These are phyloP conservation scores for Aureobasidium musti DNA, from an alignment of 2,329 filamentous ascomycete species.

Conservation along the genomic window DNA sequence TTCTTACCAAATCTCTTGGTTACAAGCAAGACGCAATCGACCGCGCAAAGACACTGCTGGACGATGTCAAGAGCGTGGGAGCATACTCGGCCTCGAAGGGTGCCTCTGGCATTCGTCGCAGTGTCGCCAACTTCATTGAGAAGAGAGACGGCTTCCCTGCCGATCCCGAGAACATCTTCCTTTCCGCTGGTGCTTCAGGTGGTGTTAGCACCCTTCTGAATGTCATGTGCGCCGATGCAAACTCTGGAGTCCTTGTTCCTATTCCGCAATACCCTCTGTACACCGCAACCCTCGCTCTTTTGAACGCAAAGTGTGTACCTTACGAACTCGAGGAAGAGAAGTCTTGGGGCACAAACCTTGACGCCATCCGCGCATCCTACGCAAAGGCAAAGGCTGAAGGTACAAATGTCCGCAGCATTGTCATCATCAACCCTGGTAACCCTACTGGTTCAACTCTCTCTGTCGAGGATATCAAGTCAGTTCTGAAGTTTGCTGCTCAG, in stretches of 20 bases:
- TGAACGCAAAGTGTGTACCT: slow-evolving; percentile 84
- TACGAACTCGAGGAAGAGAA: slow-evolving; percentile 89
- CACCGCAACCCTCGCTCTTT: slow-evolving; percentile 83
- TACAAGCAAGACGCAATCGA: slow-evolving; percentile 90
- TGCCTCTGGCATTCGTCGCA: slow-evolving; percentile 80
- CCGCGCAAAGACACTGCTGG: slow-evolving; percentile 76
- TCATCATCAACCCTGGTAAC: slow-evolving; percentile 98
- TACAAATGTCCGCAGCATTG: slow-evolving; percentile 86
- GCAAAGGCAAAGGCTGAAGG: slow-evolving; percentile 73
- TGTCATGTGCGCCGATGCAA: slow-evolving; percentile 75
- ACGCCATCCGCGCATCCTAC: slow-evolving; percentile 72
- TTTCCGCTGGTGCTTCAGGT: slow-evolving; percentile 87
- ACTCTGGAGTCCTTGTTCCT: slow-evolving; percentile 84
- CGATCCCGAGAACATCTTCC: slow-evolving; percentile 78
- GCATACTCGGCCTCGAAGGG: slow-evolving; percentile 96
- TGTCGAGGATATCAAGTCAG: slow-evolving; percentile 73
- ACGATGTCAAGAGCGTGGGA: slow-evolving; percentile 84
- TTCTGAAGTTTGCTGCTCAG: slow-evolving; percentile 83
- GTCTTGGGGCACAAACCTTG: slow-evolving; percentile 84
- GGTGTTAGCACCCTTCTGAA: slow-evolving; percentile 93
- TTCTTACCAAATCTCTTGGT: slow-evolving; percentile 71
- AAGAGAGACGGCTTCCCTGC: slow-evolving; percentile 83
- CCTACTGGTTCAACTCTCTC: slow-evolving; percentile 87
- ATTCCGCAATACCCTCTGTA: slow-evolving; percentile 99
- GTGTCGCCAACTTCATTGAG: slow-evolving; percentile 90